Conservation (phyloP, 2,329 filamentous ascomycete genomes). For the Pseudogymnoascus sp. region DNA sequence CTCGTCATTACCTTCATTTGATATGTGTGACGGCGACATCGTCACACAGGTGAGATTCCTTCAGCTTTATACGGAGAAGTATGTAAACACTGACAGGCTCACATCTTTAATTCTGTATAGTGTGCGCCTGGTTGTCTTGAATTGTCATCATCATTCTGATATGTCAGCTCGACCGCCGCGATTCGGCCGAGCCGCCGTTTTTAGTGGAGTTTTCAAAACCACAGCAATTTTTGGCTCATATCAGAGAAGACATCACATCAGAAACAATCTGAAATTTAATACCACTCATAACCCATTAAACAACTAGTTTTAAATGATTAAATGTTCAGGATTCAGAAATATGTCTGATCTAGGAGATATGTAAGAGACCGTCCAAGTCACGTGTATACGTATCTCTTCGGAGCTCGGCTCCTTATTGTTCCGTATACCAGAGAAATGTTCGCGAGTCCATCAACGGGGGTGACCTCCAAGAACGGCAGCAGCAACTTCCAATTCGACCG, state of each 20-base stretch:
- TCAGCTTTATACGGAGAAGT: not conserved
- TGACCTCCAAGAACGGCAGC: not conserved
- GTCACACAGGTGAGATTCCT: not conserved
- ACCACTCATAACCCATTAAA: not conserved
- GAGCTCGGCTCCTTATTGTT: not conserved
- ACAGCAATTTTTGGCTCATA: not conserved
- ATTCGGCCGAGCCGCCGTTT: not conserved
- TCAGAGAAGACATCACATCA: not conserved
- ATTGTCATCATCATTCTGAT: constrained; percentile 1
- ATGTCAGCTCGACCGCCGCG: constrained; percentile 1
- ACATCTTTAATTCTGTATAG: not conserved
- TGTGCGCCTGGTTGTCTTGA: not conserved
- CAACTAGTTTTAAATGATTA: not conserved
- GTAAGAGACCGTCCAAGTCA: not conserved
- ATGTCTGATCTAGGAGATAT: not conserved
- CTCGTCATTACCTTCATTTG: constrained; percentile 15
- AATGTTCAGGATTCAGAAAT: not conserved
- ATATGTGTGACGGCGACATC: not conserved
- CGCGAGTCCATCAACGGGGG: constrained; percentile 5
- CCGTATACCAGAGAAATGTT: constrained; percentile 5
- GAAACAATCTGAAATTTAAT: not conserved
- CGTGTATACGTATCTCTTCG: not conserved
- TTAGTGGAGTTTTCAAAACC: not conserved
- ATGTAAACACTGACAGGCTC: not conserved
- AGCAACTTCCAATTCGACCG: constrained; percentile 1